These are phyloP conservation scores for Hortaea werneckii DNA, from an alignment of 2,329 filamentous ascomycete genomes.

Conservation along the genomic window DNA sequence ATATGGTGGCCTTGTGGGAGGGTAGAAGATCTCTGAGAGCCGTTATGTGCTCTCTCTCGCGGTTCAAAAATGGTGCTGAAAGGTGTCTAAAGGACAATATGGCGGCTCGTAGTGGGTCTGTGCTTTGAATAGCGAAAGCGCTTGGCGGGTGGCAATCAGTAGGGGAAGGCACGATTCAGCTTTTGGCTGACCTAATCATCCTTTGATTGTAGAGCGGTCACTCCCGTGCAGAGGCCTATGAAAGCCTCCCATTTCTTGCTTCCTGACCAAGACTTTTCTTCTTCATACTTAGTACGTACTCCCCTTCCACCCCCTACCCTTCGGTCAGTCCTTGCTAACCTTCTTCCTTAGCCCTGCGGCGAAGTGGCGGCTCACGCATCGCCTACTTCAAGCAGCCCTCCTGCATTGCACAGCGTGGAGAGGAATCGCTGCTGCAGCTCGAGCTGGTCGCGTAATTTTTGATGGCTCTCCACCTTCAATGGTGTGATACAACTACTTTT, in stretches of 20 bases:
- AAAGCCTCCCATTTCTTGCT: neutral
- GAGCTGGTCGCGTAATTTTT: neutral
- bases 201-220: neutral
- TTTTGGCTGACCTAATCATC: neutral
- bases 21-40: too few relatives aligned
- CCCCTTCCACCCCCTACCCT: too few relatives aligned
- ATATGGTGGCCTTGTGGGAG: too few relatives aligned
- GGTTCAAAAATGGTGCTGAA: too few relatives aligned
- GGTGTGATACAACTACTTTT: neutral
- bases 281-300: neutral
- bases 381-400: neutral
- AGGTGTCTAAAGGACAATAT: too few relatives aligned
- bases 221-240: neutral
- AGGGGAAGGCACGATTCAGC: neutral
- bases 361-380: neutral
- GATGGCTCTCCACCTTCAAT: neutral
- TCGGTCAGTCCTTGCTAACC: too few relatives aligned
- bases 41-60: too few relatives aligned
- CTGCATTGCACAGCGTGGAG: neutral
- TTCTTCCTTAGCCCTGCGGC: neutral
- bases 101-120: too few relatives aligned
- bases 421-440: neutral
- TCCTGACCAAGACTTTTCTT: neutral
- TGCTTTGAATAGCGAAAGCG: too few relatives aligned
- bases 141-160: too few relatives aligned